Base-by-base conservation (phyloP, 495 filamentous ascomycete genomes). In the Podospora pseudocomata region DNA sequence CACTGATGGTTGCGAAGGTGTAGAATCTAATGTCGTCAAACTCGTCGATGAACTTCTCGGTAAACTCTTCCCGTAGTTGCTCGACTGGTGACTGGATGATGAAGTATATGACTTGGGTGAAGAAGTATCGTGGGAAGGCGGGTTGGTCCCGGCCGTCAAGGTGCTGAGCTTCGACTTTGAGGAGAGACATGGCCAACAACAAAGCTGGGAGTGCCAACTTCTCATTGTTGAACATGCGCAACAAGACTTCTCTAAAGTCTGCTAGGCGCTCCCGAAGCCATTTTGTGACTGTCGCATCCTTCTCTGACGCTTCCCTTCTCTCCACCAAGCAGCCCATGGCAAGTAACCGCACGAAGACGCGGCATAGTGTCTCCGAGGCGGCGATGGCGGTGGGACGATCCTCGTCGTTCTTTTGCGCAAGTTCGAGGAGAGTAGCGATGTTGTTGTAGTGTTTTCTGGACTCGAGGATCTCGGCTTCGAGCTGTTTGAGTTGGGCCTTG, bases 401-500 rank as follows among this genome's bases (percentile, higher is more conserved):
- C 19, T 85, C 78, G 39, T 71, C 67, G 49, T 75, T 67, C 19
- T 70, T 70, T 76, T 86, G 81, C 11, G 89, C 81, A 70, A 88
- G 81, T 9, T 83, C 82, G 49, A 96, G 81, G 55, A 98, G 78
- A 0, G 82, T 88, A 9, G 88, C 88, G 73, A 97, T 96, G 72
- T 95, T 93, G 81, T 99, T 97, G 83, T 95, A 97, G 77, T 97
- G 84, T 76, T 91, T 91, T 67, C 89, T 90, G 28, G 92, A 96
- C 76, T 94, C 88, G 67, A 90, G 83, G 60, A 96, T 91, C 69
- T 92, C 88, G 68, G 85, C 81, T 80, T 96, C 92, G 26, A 96
- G 87, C 19, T 84, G 72, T 65, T 89, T 77, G 66, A 95, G 89
- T 63, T 86, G 83, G 61, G 83, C 80, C 73, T 87, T 81, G 11